These are phyloP conservation scores for Verticillium tricorpus DNA, from an alignment of 2,329 filamentous ascomycete species.

Conservation along the genomic window DNA sequence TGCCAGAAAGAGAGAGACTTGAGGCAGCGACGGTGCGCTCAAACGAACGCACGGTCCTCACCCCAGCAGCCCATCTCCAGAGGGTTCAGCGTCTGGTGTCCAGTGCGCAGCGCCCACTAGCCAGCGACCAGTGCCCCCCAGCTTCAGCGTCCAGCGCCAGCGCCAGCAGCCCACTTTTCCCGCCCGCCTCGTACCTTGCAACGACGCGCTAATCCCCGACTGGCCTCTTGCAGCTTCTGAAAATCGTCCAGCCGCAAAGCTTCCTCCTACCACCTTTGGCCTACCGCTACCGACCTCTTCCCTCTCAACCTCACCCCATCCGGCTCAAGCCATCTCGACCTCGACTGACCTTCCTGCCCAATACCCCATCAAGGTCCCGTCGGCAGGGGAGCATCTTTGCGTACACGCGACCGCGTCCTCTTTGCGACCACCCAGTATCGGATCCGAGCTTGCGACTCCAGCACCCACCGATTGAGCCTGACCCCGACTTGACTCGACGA, in stretches of 20 bases:
- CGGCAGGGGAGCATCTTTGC: too few species aligned
- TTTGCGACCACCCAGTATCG: too few species aligned
- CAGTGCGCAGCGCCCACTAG: too few species aligned
- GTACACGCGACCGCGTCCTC: too few species aligned
- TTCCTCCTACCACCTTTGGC: slow-evolving; percentile 6
- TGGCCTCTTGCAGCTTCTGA: slow-evolving; percentile 23
- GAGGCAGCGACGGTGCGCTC: too few species aligned
- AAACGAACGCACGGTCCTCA: too few species aligned
- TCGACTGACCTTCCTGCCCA: slow-evolving; percentile 5
- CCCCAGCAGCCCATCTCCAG: too few species aligned
- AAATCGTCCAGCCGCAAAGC: slow-evolving; percentile 16
- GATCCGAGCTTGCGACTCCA: slow-evolving; percentile 4
- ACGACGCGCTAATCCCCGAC: slow-evolving; percentile 27
- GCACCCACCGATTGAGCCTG: slow-evolving; percentile 1
- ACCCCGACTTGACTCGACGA: background rate
- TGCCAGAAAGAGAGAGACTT: too few species aligned
- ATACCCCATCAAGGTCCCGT: background rate
- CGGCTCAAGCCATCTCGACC: slow-evolving; percentile 1
- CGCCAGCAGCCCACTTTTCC: background rate
- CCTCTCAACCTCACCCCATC: slow-evolving; percentile 3
- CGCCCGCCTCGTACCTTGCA: background rate
- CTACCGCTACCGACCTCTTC: slow-evolving; percentile 9
- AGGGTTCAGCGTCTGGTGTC: too few species aligned
- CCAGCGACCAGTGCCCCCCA: too few species aligned
- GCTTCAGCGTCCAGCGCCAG: background rate